Percentiles rank a stretch among this genome's conserved stretches.
Evolutionary conservation across 1,139 yeast species (phyloP).

Genomic region (Magnusiomyces tetraspermus): DNA sequence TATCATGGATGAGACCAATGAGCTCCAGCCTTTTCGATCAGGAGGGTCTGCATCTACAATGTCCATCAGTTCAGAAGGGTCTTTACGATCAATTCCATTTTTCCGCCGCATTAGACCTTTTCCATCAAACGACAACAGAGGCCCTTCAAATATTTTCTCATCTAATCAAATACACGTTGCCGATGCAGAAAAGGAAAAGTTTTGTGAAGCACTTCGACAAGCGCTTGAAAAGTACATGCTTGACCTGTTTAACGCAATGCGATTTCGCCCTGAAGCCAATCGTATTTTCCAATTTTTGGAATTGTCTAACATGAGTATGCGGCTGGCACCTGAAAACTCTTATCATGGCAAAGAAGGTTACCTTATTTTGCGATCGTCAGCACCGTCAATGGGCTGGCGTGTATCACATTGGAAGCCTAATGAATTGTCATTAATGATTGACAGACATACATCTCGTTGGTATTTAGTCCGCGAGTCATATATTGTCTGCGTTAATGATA

Average conservation of each 20-base stretch:
- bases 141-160: not conserved
- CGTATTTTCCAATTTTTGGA: slow-evolving; percentile 79
- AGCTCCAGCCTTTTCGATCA: not conserved
- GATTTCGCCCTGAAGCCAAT: slow-evolving; percentile 73
- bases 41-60: not conserved
- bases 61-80: slow-evolving; percentile 1
- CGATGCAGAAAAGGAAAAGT: slow-evolving; percentile 20
- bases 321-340: slow-evolving; percentile 73
- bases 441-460: slow-evolving; percentile 90
- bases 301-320: slow-evolving; percentile 75
- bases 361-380: slow-evolving; percentile 68
- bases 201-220: slow-evolving; percentile 31
- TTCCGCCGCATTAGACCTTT: slow-evolving; percentile 1
- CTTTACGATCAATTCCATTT: not conserved
- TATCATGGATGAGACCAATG: not conserved
- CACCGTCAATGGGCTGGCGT: slow-evolving; percentile 90
- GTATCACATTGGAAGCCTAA: slow-evolving; percentile 78
- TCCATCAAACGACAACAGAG: not conserved
- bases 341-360: slow-evolving; percentile 86
- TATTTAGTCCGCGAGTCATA: slow-evolving; percentile 76
- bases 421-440: slow-evolving; percentile 63
- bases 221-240: slow-evolving; percentile 43
- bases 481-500: slow-evolving; percentile 74
- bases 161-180: slow-evolving; percentile 1
- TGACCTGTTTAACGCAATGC: slow-evolving; percentile 47